Conservation (phyloP, 805 yeast species). For the Kluyveromyces aestuarii region DNA sequence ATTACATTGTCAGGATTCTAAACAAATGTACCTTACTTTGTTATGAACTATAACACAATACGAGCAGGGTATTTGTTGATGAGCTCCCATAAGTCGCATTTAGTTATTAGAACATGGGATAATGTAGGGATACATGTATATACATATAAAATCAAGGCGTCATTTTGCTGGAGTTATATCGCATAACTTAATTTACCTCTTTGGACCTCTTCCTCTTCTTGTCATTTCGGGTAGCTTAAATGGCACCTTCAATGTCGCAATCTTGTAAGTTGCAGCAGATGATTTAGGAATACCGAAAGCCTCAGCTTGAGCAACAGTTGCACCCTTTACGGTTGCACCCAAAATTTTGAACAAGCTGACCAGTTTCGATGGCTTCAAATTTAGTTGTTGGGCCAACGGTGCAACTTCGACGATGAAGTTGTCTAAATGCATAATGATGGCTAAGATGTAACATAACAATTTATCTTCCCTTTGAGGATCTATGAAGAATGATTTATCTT, state of each 20-base stretch:
- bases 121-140: too few species aligned
- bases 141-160: too few species aligned
- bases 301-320: constrained; percentile 67
- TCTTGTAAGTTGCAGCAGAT: constrained; percentile 54
- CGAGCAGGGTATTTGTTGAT: neutral
- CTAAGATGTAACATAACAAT: constrained; percentile 69
- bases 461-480: constrained; percentile 89
- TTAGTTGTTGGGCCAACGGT: constrained; percentile 78
- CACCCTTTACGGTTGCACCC: constrained; percentile 71
- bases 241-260: constrained; percentile 82
- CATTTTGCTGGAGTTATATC: too few species aligned
- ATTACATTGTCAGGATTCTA: too few species aligned
- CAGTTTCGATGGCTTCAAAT: constrained; percentile 67
- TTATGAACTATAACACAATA: too few species aligned
- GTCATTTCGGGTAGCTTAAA: constrained; percentile 79
- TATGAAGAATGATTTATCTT: constrained; percentile 64
- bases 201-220: constrained; percentile 45
- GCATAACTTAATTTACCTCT: neutral
- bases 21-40: too few species aligned
- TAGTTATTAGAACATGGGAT: too few species aligned
- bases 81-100: neutral
- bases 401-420: constrained; percentile 65
- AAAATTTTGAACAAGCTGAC: constrained; percentile 63
- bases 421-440: constrained; percentile 65
- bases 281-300: constrained; percentile 58